A percentile compares a stretch with the other conserved stretches of the same genome.
These are phyloP conservation scores for Boletus vermiculosoides DNA, from an alignment of 768 basidiomycete species.

Conservation along the genomic window DNA sequence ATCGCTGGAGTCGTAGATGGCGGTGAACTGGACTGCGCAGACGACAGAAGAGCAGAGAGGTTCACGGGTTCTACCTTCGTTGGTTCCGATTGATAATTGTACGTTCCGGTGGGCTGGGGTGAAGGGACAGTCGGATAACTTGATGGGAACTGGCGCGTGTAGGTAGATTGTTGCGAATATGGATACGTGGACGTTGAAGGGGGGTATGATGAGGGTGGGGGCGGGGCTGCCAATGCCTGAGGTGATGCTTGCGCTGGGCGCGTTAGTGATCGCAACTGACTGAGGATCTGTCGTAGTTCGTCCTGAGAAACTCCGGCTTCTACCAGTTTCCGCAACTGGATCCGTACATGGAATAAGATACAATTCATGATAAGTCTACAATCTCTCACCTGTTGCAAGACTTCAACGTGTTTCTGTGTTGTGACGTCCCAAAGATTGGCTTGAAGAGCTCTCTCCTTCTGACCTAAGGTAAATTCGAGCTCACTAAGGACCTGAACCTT, in stretches of 20 bases:
- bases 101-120: slow-evolving; percentile 31
- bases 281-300: slow-evolving; percentile 73
- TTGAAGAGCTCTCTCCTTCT: slow-evolving; percentile 74
- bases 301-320: slow-evolving; percentile 79
- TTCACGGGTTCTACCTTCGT: slow-evolving; percentile 33
- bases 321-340: slow-evolving; percentile 66
- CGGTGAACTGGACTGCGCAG: slow-evolving; percentile 23
- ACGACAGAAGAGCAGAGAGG: slow-evolving; percentile 30
- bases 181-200: slow-evolving; percentile 27
- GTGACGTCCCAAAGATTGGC: slow-evolving; percentile 69
- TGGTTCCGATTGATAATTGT: slow-evolving; percentile 25
- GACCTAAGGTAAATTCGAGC: slow-evolving; percentile 75
- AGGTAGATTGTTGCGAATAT: slow-evolving; percentile 34
- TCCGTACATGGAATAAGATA: slow-evolving; percentile 6
- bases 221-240: slow-evolving; percentile 33
- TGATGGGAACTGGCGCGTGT: slow-evolving; percentile 28
- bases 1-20: slow-evolving; percentile 24
- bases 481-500: slow-evolving; percentile 81
- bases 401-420: slow-evolving; percentile 68
- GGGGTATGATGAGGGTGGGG: slow-evolving; percentile 23
- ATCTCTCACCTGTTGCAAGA: slow-evolving; percentile 73
- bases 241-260: slow-evolving; percentile 39
- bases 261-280: slow-evolving; percentile 63
- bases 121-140: slow-evolving; percentile 33
- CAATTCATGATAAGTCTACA: not conserved